Evolutionary conservation across 2,329 filamentous ascomycete species (phyloP), one percentile per base, ranked within the genome.

Genomic region (Colletotrichum lindemuthianum): DNA sequence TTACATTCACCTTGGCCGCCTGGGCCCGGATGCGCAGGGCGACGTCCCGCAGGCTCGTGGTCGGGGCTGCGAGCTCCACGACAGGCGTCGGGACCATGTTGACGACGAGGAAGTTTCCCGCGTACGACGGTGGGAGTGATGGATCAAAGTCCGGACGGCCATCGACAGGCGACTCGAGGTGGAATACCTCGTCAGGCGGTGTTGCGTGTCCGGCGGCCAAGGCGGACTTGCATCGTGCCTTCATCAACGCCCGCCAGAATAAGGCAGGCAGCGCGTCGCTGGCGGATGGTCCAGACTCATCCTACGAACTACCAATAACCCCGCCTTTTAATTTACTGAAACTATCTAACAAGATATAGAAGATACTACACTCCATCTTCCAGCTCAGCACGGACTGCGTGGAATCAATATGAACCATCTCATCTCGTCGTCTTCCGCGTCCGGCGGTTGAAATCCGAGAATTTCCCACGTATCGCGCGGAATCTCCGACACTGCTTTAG

Each of bases 231-330:
- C 75, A 74, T 11, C 78, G 71, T 1, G 77, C 74, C 16, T 72
- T 69, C 45, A 79, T 72, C 1, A 76, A 71, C 0, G 73, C 70
- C 0, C 76, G 73, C 78, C 78, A 80, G 63, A 78, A 73, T 52
- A 79, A 76, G 0, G 78, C 78, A 63, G 79, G 75, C 2, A 79
- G 67, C 8, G 79, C 76, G 47, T 80, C 78, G 60, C 73, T 78
- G 32, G 76, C 67, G 0, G 77, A 78, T 0, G 72, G 65, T 7
- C 67, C 58, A 0, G 70, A 69, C 24, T 74, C 72, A 2, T 71
- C 67, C 12, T 69, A 66, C 0, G 69, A 67, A 41, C 75, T 71
- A 0, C 65, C 63, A 0, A 71, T 11, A 0, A 76, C 72, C 2
- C 77, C 69, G 10, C 72, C 63, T 57, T 77, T 75, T 39, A 79